Percentiles rank a stretch among this genome's conserved stretches.
Conservation (phyloP, 331 rosid genomes). For the Pyracantha coccinea region DNA sequence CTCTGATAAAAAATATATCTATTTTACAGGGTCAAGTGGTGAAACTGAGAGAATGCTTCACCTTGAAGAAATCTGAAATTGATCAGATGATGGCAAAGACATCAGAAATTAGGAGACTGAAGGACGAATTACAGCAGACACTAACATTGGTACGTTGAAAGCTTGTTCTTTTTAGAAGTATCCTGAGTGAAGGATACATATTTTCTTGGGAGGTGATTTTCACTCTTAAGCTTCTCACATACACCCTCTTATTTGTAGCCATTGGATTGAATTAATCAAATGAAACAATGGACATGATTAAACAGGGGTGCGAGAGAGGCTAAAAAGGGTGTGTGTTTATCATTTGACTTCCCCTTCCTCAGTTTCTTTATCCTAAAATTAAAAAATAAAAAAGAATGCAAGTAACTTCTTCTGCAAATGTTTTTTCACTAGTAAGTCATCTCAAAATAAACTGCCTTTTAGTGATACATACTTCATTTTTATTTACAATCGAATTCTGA, state of each 20-base stretch:
- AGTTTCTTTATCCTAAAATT: neutral
- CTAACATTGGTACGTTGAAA: constrained; percentile 53
- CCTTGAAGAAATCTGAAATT: constrained; percentile 50
- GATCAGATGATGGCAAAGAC: constrained; percentile 56
- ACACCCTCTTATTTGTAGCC: too few species aligned
- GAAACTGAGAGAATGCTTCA: constrained; percentile 33
- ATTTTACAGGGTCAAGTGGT: constrained; percentile 43
- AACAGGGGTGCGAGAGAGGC: too few species aligned
- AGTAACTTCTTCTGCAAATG: neutral
- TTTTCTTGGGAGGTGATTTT: neutral
- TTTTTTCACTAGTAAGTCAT: neutral
- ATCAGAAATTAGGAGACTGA: constrained; percentile 58
- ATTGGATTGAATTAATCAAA: too few species aligned
- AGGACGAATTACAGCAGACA: constrained; percentile 44
- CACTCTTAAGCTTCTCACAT: too few species aligned
- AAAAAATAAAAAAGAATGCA: too few species aligned
- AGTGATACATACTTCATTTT: neutral
- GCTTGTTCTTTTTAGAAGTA: neutral
- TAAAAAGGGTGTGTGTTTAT: too few species aligned
- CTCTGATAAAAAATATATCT: neutral
- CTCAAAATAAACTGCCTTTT: neutral
- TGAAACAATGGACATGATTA: too few species aligned
- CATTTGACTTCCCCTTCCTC: neutral
- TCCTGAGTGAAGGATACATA: neutral
- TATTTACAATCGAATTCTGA: neutral